Base-by-base conservation (phyloP, 2,329 filamentous ascomycete genomes). In the Phialocephala sp. region DNA sequence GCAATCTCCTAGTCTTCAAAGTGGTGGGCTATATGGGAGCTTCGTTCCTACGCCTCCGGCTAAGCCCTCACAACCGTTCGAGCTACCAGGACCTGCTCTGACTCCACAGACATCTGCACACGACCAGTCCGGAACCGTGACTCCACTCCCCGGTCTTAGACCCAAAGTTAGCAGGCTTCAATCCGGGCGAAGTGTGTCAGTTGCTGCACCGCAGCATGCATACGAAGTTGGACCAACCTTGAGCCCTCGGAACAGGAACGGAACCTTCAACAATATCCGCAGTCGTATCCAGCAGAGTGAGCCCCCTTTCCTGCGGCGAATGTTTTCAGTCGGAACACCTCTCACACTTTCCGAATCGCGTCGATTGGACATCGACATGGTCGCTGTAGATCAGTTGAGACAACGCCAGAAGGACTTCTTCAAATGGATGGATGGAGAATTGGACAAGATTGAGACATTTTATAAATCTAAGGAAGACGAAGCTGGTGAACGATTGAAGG, bases 381-480 rank as follows among this genome's bases (percentile, higher is more conserved):
- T 87, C 64, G 81, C 83, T 1, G 83, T 84, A 59, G 84, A 88
- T 50, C 85, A 92, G 45, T 83, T 96, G 3, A 90, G 91, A 54
- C 83, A 89, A 64, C 85, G 88, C 20, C 89, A 97, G 77, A 85
- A 85, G n/a, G 92, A 97, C 15, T 98, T 99, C 75, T 94, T 94
- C 77, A 79, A 83, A 0, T 99, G 95, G 74, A 81, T 99, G 61
- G 92, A 97, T 72, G 81, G 81, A 11, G 91, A 99, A 79, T 82
- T 99, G 15, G 84, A 89, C n/a, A 99, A 98, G 79, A 92, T 99
- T 12, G 94, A 99, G 76, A 80, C 82, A 0, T 99, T 99, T 75
- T 98, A 98, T 81, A 89, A 87, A 72, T 81, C 87, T 71, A 97
- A 97, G 76, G 95, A 99, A 76, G 85, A 91, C 35, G 92, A 97